phyloP scores from a whole-genome alignment of 2,329 filamentous ascomycete genomes.

The Botrytis tulipae region DNA sequence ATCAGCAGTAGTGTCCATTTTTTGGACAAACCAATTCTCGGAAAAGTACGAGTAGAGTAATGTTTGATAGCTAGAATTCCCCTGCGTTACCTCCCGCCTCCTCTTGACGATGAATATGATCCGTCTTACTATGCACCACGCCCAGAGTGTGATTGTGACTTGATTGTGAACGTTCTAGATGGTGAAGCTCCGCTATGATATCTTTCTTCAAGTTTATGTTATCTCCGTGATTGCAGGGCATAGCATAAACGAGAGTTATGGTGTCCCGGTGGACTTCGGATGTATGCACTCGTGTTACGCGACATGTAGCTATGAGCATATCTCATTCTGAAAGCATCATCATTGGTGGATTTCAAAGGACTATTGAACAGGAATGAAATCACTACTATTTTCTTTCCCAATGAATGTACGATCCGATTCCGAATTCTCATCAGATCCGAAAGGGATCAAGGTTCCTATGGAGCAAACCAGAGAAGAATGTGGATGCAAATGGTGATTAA shows the following conservation, averaged over 20 bases:
- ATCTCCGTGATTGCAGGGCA: slow-evolving; percentile 9
- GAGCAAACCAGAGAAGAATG: neutral
- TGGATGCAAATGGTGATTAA: neutral
- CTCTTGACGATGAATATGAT: neutral
- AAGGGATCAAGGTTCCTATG: neutral
- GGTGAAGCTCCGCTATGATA: slow-evolving; percentile 8
- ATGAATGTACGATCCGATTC: neutral
- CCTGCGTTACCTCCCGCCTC: neutral
- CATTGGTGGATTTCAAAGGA: neutral
- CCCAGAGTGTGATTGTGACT: slow-evolving; percentile 17
- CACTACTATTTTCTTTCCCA: neutral
- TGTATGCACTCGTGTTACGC: slow-evolving; percentile 17
- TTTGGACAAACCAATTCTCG: neutral
- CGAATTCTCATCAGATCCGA: neutral
- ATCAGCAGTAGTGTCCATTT: neutral
- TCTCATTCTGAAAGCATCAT: neutral
- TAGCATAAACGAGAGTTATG: neutral
- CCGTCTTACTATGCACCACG: slow-evolving; percentile 14
- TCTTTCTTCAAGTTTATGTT: slow-evolving; percentile 11
- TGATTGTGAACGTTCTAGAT: slow-evolving; percentile 3
- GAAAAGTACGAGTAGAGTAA: neutral
- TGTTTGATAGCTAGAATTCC: neutral
- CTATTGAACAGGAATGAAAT: neutral
- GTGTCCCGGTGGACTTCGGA: neutral
- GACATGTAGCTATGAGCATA: slow-evolving; percentile 11